Percentiles rank a stretch among this genome's conserved stretches.
Conservation (phyloP, 129 eudicot species). For the Helianthus tuberosus region DNA sequence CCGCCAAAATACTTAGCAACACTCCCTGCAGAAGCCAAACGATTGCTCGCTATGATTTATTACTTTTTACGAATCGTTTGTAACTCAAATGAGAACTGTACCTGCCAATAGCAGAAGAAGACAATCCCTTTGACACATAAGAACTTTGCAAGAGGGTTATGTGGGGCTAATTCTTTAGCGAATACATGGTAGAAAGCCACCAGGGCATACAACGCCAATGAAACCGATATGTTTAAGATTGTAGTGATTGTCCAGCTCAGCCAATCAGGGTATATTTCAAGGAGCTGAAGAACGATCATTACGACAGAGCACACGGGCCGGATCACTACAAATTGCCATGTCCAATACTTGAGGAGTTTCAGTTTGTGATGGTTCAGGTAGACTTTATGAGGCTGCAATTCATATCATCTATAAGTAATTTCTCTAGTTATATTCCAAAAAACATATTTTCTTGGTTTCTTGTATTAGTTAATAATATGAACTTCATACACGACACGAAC, state of each 20-base stretch:
- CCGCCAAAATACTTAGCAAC: constrained; percentile 51
- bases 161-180: constrained; percentile 80
- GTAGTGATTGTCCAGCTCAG: constrained; percentile 79
- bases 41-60: background rate
- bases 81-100: constrained; percentile 7
- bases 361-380: constrained; percentile 63
- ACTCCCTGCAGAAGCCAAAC: constrained; percentile 49
- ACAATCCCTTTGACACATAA: constrained; percentile 52
- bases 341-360: constrained; percentile 72
- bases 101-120: constrained; percentile 83
- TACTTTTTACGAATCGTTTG: background rate
- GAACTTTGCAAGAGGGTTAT: constrained; percentile 77
- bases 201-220: constrained; percentile 72
- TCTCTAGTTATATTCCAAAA: background rate
- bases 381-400: constrained; percentile 73
- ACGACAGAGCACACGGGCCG: constrained; percentile 68
- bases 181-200: constrained; percentile 80
- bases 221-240: constrained; percentile 70
- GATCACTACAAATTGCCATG: constrained; percentile 78
- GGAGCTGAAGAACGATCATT: constrained; percentile 70
- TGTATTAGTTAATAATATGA: no score
- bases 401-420: constrained; percentile 15
- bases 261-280: constrained; percentile 62
- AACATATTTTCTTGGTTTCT: no score
- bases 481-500: no score